Evolutionary conservation across 305 asterid genomes (phyloP).

Genomic region (Coffea humblotiana): DNA sequence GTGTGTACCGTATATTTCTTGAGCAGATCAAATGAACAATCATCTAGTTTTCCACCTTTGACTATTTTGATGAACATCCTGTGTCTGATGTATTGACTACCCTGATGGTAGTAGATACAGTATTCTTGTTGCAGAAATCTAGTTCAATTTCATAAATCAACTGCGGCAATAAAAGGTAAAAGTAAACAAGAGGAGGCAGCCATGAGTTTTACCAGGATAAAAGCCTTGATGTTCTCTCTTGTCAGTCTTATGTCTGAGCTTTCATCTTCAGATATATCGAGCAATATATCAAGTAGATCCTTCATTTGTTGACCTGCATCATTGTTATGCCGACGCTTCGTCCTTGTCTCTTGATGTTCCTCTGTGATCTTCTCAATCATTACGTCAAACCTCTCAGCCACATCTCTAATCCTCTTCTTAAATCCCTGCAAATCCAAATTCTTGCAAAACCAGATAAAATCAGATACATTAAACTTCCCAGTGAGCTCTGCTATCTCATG

Average conservation of each 20-base stretch:
- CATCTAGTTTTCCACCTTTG: too few species aligned
- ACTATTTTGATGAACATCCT: too few species aligned
- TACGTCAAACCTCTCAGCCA: conserved; percentile 44
- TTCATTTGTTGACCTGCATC: conserved; percentile 23
- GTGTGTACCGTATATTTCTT: neutral
- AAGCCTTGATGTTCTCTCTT: conserved; percentile 64
- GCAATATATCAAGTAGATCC: conserved; percentile 68
- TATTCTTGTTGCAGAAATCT: too few species aligned
- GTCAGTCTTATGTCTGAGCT: conserved; percentile 50
- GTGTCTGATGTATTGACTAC: too few species aligned
- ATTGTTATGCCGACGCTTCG: neutral
- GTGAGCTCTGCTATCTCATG: conserved; percentile 49
- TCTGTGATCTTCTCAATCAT: conserved; percentile 60
- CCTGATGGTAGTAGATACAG: too few species aligned
- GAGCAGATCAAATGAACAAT: neutral
- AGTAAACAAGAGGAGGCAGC: too few species aligned
- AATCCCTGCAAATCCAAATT: conserved; percentile 58
- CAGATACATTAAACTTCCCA: conserved; percentile 66
- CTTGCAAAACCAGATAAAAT: conserved; percentile 65
- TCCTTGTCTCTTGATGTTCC: conserved; percentile 41
- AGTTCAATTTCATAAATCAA: too few species aligned
- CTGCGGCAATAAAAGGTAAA: too few species aligned
- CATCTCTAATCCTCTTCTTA: conserved; percentile 34
- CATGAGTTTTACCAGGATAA: conserved; percentile 44
- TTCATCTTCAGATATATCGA: conserved; percentile 60